Evolutionary conservation across 192 early-diverging fungal genomes (phyloP).

Genomic region (Linnemannia elongata): DNA sequence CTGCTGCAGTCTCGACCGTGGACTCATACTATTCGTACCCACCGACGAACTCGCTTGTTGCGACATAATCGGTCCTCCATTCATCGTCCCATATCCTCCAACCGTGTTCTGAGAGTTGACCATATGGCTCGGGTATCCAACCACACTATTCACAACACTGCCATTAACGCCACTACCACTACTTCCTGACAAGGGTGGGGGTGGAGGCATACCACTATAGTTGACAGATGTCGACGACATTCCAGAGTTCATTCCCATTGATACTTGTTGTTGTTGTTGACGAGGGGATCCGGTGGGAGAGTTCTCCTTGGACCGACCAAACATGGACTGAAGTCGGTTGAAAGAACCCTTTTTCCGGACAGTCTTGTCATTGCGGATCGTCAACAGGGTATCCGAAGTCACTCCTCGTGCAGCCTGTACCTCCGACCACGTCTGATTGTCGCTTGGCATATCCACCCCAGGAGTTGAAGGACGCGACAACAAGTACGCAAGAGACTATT

Average conservation of each 20-base stretch:
- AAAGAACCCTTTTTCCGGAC: constrained; percentile 51
- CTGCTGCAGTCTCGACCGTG: constrained; percentile 12
- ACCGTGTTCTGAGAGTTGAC: constrained; percentile 7
- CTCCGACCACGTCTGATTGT: constrained; percentile 53
- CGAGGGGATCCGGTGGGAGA: constrained; percentile 34
- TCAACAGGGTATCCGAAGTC: constrained; percentile 31
- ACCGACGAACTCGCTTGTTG: constrained; percentile 14
- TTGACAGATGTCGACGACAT: constrained; percentile 8
- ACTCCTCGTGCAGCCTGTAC: constrained; percentile 43
- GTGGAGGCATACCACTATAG: constrained; percentile 7
- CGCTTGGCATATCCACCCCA: constrained; percentile 31
- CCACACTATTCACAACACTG: constrained; percentile 16
- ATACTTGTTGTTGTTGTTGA: neutral
- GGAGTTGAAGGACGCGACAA: constrained; percentile 50
- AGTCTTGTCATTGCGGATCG: constrained; percentile 42
- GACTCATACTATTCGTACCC: constrained; percentile 20
- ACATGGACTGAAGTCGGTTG: constrained; percentile 42
- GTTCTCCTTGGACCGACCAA: constrained; percentile 47
- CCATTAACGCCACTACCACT: neutral
- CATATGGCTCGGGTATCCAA: constrained; percentile 38
- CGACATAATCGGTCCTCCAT: constrained; percentile 39
- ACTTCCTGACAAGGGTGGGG: neutral
- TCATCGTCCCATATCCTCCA: constrained; percentile 44
- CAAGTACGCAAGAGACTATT: constrained; percentile 38
- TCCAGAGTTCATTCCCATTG: neutral